Conservation (phyloP, 2,329 filamentous ascomycete genomes). For the Xylaria sp. region DNA sequence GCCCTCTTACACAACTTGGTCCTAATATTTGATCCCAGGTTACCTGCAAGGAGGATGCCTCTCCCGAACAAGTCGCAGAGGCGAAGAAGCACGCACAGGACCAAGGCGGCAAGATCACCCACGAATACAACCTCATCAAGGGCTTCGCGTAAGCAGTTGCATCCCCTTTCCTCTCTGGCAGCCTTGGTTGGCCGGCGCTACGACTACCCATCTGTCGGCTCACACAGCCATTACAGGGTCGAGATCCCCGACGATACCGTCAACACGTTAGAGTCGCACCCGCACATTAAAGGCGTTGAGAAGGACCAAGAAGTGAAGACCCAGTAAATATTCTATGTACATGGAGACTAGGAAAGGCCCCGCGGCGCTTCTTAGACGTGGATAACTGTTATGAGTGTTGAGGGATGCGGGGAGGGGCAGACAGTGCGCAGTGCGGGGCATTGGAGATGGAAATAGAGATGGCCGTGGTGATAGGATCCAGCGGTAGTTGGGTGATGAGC, state of each 20-base stretch:
- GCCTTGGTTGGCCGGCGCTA: too few species aligned
- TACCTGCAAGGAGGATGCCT: slow-evolving; percentile 78
- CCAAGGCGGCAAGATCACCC: slow-evolving; percentile 83
- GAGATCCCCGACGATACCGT: slow-evolving; percentile 76
- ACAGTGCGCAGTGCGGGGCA: slow-evolving; percentile 33
- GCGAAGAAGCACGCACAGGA: slow-evolving; percentile 80
- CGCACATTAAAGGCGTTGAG: slow-evolving; percentile 81
- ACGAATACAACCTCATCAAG: slow-evolving; percentile 89
- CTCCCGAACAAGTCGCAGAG: slow-evolving; percentile 72
- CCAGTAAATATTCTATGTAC: slow-evolving; percentile 63
- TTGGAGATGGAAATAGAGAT: slow-evolving; percentile 4
- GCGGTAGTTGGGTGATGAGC: neutral
- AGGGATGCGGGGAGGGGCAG: slow-evolving; percentile 38
- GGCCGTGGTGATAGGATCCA: slow-evolving; percentile 5
- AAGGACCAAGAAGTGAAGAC: slow-evolving; percentile 75
- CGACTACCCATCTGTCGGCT: neutral
- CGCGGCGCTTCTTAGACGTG: neutral
- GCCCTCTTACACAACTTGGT: slow-evolving; percentile 7
- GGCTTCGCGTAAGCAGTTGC: slow-evolving; percentile 81
- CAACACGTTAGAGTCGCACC: slow-evolving; percentile 71
- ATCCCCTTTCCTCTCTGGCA: neutral
- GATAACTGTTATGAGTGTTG: neutral
- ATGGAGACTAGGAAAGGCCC: neutral
- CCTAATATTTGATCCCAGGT: slow-evolving; percentile 65
- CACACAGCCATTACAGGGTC: slow-evolving; percentile 66